Evolutionary conservation across 306 rosid genomes (phyloP).

Genomic region (Luffa acutangula): DNA sequence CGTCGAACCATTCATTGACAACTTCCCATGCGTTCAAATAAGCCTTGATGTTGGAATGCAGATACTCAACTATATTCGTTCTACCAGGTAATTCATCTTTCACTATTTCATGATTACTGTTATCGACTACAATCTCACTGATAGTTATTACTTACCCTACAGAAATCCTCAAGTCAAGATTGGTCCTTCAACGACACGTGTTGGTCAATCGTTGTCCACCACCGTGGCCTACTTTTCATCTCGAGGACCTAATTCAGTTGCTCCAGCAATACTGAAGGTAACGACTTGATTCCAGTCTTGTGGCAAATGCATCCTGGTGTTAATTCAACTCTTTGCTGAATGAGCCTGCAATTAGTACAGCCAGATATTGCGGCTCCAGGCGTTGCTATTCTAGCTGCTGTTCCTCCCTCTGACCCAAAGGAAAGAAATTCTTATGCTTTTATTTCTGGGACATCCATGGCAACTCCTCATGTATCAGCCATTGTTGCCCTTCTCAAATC

Average conservation of each 20-base stretch:
- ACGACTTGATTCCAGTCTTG: neutral
- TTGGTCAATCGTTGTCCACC: conserved; percentile 3
- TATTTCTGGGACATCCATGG: conserved; percentile 24
- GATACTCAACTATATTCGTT: neutral
- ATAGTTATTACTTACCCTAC: neutral
- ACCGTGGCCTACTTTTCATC: conserved; percentile 4
- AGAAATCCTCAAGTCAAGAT: neutral
- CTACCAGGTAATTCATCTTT: neutral
- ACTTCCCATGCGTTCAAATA: neutral
- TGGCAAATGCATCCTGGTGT: neutral
- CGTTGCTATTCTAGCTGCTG: conserved; percentile 23
- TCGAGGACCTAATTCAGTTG: conserved; percentile 7
- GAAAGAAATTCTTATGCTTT: conserved; percentile 12
- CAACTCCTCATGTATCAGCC: conserved; percentile 25
- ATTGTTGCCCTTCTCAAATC: conserved; percentile 22
- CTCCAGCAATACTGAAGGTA: conserved; percentile 8
- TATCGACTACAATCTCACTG: neutral
- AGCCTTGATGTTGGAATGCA: neutral
- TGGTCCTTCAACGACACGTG: neutral
- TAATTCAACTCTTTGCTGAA: neutral
- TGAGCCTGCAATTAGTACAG: neutral
- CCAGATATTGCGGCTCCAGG: conserved; percentile 30
- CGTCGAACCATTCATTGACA: neutral
- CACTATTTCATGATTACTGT: neutral
- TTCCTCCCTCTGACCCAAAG: neutral